These are phyloP conservation scores for Phialocephala subalpina DNA, from an alignment of 2,329 filamentous ascomycete genomes.

Conservation along the genomic window DNA sequence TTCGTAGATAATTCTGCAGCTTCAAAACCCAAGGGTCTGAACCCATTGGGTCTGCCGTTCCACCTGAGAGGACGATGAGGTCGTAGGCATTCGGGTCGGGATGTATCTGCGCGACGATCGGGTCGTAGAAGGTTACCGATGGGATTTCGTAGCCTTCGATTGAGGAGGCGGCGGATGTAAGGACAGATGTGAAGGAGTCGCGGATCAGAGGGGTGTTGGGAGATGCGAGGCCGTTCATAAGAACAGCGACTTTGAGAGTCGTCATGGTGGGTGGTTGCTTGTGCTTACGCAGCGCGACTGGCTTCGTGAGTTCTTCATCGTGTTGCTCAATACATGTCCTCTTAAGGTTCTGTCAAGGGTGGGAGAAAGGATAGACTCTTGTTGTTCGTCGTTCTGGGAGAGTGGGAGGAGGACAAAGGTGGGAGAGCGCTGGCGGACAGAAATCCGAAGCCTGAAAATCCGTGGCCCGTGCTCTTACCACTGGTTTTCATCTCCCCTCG, in stretches of 20 bases:
- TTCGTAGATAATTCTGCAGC: constrained; percentile 50
- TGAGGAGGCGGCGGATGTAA: constrained; percentile 23
- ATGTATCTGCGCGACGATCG: constrained; percentile 35
- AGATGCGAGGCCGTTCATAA: constrained; percentile 22
- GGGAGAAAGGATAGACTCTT: not conserved
- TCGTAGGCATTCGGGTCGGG: constrained; percentile 51
- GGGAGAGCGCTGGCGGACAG: no score
- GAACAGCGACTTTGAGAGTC: constrained; percentile 25
- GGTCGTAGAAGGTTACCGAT: constrained; percentile 40
- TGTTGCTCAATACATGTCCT: not conserved
- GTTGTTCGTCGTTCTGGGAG: not conserved
- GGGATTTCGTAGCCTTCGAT: not conserved
- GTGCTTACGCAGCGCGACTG: not conserved
- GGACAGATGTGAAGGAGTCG: constrained; percentile 22
- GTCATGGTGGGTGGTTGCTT: constrained; percentile 19
- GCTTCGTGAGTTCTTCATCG: not conserved
- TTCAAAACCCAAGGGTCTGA: constrained; percentile 51
- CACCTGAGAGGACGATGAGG: constrained; percentile 53
- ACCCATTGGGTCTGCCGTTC: constrained; percentile 51
- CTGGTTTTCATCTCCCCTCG: no score
- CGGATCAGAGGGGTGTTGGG: constrained; percentile 13
- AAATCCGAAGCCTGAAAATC: no score
- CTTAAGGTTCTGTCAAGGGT: not conserved
- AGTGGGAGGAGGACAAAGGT: constrained; percentile 5
- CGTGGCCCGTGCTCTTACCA: no score